Evolutionary conservation across 1,284 basidiomycete species (phyloP), one percentile per base, ranked within the genome.

Genomic region (Trichosporon inkin): DNA sequence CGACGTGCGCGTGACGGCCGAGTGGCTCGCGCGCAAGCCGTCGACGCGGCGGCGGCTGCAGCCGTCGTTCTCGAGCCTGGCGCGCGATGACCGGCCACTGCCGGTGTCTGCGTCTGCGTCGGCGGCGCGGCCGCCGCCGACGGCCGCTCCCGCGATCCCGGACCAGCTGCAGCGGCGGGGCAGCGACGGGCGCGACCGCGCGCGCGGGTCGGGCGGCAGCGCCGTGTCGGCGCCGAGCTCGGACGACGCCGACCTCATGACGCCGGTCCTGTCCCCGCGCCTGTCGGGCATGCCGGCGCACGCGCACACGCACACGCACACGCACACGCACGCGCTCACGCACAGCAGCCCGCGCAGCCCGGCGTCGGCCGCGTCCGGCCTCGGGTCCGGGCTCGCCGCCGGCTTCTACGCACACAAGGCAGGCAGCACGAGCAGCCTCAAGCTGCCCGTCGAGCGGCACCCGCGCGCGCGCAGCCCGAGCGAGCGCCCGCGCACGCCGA

Each of bases 1-100:
- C 28, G 28, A 32, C 28, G 28, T 32, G 22, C 53, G 38, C n/a
- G 52, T 53, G 20, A 64, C 63, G 7, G 63, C 60, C 2, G 57
- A 56, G 17, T 64, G 63, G 63, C 63, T 64, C 2, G 60, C 60
- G 11, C 53, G 60, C 34, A 59, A 51, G 37, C 63, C 63, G 10
- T 60, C 55, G 28, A 40, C 51, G 2, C 57, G 63, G 5, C 24
- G 41, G 37, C 28, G 49, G 11, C 35, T n/a, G 24, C 22, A 32
- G 49, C 19, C 20, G 38, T 20, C 28, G 32, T 37, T 28, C 47
- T 38, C n/a, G 38, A 57, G n/a, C 24, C 49, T 16, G 10, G 41
- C 24, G 36, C n/a, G 32, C 35, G 56, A 39, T 37, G 58, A 14
- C 38, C 44, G 10, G 24, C 22, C 35, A 36, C 52, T 10, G 40